Conservation (phyloP, 108 stramenopile species). For the Cyclotella kingstonii region DNA sequence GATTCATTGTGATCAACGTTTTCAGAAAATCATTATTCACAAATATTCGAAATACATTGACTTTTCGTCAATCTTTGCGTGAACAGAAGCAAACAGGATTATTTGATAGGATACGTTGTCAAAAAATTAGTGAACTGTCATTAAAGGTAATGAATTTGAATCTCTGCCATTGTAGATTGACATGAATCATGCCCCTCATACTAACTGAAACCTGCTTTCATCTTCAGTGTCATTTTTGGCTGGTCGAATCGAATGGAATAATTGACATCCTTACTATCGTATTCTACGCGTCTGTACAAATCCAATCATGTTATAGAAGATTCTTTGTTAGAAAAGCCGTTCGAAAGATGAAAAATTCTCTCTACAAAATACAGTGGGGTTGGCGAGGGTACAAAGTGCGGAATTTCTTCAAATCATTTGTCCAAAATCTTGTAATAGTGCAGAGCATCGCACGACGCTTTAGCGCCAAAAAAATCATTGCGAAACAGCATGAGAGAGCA, state of each 20-base stretch:
- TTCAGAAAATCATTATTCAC: not conserved
- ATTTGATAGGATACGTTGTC: no score
- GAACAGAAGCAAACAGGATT: not conserved
- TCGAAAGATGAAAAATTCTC: slow-evolving; percentile 23
- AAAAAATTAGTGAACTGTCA: no score
- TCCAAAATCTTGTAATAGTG: no score
- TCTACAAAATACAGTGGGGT: no score
- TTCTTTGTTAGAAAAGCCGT: slow-evolving; percentile 13
- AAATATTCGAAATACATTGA: not conserved
- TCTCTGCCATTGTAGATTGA: no score
- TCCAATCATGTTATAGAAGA: slow-evolving; percentile 37
- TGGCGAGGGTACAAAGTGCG: no score
- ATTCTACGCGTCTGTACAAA: slow-evolving; percentile 1
- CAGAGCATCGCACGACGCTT: no score
- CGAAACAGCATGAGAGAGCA: no score
- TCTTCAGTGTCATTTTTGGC: not conserved
- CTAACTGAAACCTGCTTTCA: not conserved
- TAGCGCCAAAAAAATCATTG: no score
- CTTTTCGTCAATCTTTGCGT: slow-evolving; percentile 3
- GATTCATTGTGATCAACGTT: slow-evolving; percentile 16
- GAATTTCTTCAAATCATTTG: no score
- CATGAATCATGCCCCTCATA: no score
- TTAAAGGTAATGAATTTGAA: no score
- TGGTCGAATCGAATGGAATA: slow-evolving; percentile 8
- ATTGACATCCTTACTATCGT: not conserved